These are phyloP conservation scores for Neodidymelliopsis sp. DNA, from an alignment of 2,329 filamentous ascomycete species.

Conservation along the genomic window DNA sequence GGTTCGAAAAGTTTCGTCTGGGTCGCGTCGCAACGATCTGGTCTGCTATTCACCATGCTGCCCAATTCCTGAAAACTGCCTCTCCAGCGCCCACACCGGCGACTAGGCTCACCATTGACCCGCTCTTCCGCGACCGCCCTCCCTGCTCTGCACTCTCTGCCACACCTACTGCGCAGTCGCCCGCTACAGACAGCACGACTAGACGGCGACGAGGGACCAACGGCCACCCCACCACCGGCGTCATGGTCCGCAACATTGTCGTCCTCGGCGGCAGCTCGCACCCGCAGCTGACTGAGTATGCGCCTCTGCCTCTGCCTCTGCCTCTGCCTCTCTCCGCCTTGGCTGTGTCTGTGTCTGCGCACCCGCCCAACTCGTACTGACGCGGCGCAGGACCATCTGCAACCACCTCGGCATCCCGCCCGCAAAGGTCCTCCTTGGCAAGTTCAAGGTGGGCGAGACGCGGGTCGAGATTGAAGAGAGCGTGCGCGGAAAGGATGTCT, in stretches of 20 bases:
- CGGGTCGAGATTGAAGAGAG: conserved; percentile 96
- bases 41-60: conserved; percentile 43
- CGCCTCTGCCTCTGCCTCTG: background rate
- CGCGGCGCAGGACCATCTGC: conserved; percentile 69
- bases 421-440: conserved; percentile 82
- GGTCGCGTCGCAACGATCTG: conserved; percentile 21
- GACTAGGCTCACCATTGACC: conserved; percentile 21
- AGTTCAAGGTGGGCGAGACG: conserved; percentile 95
- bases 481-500: conserved; percentile 94
- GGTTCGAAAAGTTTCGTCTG: conserved; percentile 38
- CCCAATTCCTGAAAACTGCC: conserved; percentile 41
- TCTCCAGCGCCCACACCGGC: conserved; percentile 35
- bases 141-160: conserved; percentile 16
- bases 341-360: too few relatives aligned
- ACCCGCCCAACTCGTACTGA: conserved; percentile 11
- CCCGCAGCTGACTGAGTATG: conserved; percentile 77
- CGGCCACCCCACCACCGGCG: conserved; percentile 22
- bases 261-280: conserved; percentile 94
- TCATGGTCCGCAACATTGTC: conserved; percentile 94
- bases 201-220: conserved; percentile 7
- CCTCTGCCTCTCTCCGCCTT: conserved; percentile 5
- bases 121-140: conserved; percentile 11
- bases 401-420: conserved; percentile 86
- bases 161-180: background rate
- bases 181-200: background rate